phyloP scores from a whole-genome alignment of 2,329 filamentous ascomycete species.

The Uncinocarpus reesii region DNA sequence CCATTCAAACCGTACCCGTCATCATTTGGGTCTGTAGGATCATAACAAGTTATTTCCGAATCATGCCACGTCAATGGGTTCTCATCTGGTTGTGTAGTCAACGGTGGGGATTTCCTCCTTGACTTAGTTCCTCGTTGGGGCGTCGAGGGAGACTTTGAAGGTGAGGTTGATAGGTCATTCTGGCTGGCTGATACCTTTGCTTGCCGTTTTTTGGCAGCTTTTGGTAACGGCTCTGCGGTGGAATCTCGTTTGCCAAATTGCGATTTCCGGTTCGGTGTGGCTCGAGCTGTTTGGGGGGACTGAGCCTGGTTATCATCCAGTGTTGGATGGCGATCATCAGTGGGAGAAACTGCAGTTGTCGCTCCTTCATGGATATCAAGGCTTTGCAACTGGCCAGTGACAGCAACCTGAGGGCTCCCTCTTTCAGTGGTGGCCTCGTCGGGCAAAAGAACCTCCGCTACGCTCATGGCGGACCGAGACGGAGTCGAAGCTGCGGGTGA shows the following conservation, averaged over 20 bases:
- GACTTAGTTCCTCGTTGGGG: neutral
- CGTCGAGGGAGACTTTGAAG: neutral
- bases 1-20: conserved; percentile 56
- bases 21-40: conserved; percentile 46
- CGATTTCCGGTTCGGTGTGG: neutral
- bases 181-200: neutral
- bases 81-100: conserved; percentile 18
- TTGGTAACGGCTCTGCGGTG: neutral
- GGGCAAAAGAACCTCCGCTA: conserved; percentile 23
- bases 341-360: neutral
- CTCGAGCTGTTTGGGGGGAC: neutral
- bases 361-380: conserved; percentile 29
- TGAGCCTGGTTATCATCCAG: neutral
- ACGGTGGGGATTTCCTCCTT: conserved; percentile 4
- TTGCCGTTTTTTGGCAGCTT: neutral
- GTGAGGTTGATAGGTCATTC: neutral
- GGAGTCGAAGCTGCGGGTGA: conserved; percentile 28
- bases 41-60: conserved; percentile 53
- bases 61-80: conserved; percentile 45
- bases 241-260: neutral
- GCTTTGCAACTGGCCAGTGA: conserved; percentile 33
- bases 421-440: conserved; percentile 23
- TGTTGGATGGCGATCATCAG: neutral
- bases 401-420: conserved; percentile 29
- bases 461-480: conserved; percentile 24